Evolutionary conservation across 495 filamentous ascomycete genomes (phyloP).

Genomic region (Cladorrhinum samala): DNA sequence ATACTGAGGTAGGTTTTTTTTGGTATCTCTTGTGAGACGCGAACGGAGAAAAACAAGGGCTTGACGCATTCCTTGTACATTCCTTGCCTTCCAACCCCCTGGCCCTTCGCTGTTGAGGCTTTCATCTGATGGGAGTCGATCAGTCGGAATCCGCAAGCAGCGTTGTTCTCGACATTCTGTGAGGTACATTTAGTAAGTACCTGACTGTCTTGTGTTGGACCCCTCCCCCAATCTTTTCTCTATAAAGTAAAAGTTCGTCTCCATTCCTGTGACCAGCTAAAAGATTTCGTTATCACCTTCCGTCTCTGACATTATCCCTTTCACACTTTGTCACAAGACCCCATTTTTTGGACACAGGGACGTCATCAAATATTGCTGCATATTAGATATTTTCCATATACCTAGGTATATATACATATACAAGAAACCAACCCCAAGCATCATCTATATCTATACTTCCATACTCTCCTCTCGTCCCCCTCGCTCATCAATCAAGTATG

Average conservation of each 20-base stretch:
- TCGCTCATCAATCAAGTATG: slow-evolving; percentile 19
- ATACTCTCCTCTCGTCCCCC: neutral
- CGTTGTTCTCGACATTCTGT: too few relatives aligned
- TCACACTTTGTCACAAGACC: too few relatives aligned
- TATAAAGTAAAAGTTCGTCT: neutral
- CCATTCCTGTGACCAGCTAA: neutral
- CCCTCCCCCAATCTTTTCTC: neutral
- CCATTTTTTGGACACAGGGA: too few relatives aligned
- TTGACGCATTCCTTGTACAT: slow-evolving; percentile 1
- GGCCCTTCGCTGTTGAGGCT: neutral
- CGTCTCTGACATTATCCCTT: too few relatives aligned
- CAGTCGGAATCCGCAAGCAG: neutral
- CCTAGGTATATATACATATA: neutral
- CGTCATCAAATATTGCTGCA: too few relatives aligned
- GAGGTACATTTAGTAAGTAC: too few relatives aligned
- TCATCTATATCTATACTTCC: neutral
- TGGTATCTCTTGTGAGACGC: neutral
- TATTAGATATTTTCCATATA: too few relatives aligned
- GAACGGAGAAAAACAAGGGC: neutral
- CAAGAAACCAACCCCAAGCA: neutral
- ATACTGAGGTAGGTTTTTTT: neutral
- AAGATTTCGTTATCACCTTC: neutral
- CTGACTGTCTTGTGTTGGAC: too few relatives aligned
- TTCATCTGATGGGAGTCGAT: neutral
- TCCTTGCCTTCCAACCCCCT: neutral